phyloP scores from a whole-genome alignment of 768 basidiomycete genomes.

The Mycena rosella region DNA sequence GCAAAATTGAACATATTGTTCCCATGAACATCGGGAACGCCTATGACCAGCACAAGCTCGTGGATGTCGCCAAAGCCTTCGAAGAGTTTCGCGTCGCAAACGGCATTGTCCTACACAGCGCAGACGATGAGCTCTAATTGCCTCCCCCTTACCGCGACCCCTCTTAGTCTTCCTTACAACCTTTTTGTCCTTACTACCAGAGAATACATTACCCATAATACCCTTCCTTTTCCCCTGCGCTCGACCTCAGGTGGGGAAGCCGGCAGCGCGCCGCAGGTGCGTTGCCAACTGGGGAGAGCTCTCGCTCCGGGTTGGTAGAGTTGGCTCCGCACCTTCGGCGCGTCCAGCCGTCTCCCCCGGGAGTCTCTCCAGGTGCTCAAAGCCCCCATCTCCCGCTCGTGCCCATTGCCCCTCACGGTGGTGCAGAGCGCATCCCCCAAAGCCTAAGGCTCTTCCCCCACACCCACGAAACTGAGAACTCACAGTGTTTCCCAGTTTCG shows the following conservation, averaged over 20 bases:
- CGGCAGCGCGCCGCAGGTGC: no score
- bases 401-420: neutral
- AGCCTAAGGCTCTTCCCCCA: slow-evolving; percentile 2
- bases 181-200: neutral
- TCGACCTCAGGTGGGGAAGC: neutral
- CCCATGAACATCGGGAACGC: slow-evolving; percentile 34
- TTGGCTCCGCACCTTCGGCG: neutral
- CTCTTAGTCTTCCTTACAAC: no score
- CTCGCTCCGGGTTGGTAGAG: slow-evolving; percentile 12
- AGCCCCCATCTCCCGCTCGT: neutral
- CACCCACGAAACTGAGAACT: neutral
- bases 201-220: no score
- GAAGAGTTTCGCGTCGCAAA: slow-evolving; percentile 16
- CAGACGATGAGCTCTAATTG: neutral
- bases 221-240: neutral
- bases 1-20: slow-evolving; percentile 38
- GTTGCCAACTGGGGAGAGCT: slow-evolving; percentile 10
- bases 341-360: no score
- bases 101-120: neutral
- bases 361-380: neutral
- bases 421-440: neutral
- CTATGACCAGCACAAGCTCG: slow-evolving; percentile 17
- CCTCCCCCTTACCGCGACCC: neutral
- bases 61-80: slow-evolving; percentile 6
- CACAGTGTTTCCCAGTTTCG: neutral